phyloP scores from a whole-genome alignment of 805 yeast species.

The Starmerella bombicola region DNA sequence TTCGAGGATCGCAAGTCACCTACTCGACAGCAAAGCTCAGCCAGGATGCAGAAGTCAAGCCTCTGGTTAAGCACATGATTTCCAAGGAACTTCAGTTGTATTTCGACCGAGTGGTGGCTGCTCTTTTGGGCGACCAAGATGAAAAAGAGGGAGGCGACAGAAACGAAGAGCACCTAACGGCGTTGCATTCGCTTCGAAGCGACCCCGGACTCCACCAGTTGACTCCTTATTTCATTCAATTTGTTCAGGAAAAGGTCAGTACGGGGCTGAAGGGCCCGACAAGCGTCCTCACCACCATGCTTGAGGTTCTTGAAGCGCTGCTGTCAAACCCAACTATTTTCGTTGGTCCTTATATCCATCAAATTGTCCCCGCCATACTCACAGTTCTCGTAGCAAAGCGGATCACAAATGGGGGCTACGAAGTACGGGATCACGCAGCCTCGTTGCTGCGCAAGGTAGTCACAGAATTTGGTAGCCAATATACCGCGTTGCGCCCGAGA shows the following conservation, averaged over 20 bases:
- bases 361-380: slow-evolving; percentile 89
- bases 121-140: slow-evolving; percentile 35
- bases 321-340: slow-evolving; percentile 73
- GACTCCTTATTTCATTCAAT: slow-evolving; percentile 92
- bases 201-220: slow-evolving; percentile 96
- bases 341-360: slow-evolving; percentile 90
- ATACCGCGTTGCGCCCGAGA: slow-evolving; percentile 81
- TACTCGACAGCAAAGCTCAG: slow-evolving; percentile 39
- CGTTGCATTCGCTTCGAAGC: slow-evolving; percentile 66
- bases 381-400: slow-evolving; percentile 81
- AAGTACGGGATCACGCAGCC: slow-evolving; percentile 80
- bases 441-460: slow-evolving; percentile 69
- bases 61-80: slow-evolving; percentile 85
- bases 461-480: slow-evolving; percentile 65
- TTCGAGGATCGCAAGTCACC: slow-evolving; percentile 72
- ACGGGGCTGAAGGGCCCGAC: slow-evolving; percentile 55
- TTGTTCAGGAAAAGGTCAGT: slow-evolving; percentile 89
- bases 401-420: slow-evolving; percentile 38
- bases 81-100: slow-evolving; percentile 89
- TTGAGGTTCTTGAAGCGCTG: slow-evolving; percentile 77
- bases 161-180: slow-evolving; percentile 45
- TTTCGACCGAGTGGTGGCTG: slow-evolving; percentile 79
- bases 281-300: slow-evolving; percentile 62
- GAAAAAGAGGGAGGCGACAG: slow-evolving; percentile 24
- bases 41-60: slow-evolving; percentile 56